Conservation (phyloP, 176 grass and related monocot genomes). For the Oryza australiensis region DNA sequence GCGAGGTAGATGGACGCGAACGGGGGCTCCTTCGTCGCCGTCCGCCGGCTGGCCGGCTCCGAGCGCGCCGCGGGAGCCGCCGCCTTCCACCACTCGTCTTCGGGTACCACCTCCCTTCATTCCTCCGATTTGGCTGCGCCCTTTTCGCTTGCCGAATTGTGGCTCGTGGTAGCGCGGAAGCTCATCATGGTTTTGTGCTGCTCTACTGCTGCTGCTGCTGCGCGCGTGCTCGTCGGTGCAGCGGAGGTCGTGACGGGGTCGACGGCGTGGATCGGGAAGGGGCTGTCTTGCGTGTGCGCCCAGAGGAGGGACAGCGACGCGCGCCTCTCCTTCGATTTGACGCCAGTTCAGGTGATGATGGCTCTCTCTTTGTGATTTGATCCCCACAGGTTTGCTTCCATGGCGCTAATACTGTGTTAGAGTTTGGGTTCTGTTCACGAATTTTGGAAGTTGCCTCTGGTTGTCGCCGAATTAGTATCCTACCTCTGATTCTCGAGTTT, state of each 20-base stretch:
- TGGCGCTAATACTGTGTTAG: neutral
- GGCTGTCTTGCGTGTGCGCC: constrained; percentile 93
- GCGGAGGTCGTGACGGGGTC: constrained; percentile 88
- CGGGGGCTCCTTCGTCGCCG: constrained; percentile 61
- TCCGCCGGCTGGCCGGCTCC: constrained; percentile 51
- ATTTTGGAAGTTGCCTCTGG: neutral
- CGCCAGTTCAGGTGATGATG: constrained; percentile 66
- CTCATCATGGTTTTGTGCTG: constrained; percentile 25
- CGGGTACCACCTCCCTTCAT: constrained; percentile 36
- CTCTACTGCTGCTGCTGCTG: neutral
- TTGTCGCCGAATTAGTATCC: neutral
- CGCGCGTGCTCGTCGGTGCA: constrained; percentile 35
- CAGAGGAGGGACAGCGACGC: constrained; percentile 87
- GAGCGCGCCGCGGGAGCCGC: constrained; percentile 41
- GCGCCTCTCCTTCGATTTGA: constrained; percentile 84
- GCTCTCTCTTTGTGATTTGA: neutral
- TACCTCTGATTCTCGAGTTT: constrained; percentile 1
- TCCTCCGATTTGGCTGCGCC: neutral
- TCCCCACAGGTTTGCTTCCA: neutral
- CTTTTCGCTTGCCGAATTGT: no score
- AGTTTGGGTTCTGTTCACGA: neutral
- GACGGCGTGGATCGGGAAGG: constrained; percentile 94
- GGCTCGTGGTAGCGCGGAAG: neutral
- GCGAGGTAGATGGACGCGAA: constrained; percentile 51
- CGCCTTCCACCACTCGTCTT: constrained; percentile 66